A percentile compares a stretch with the other conserved stretches of the same genome.
Evolutionary conservation across 768 basidiomycete genomes (phyloP).

Genomic region (Dentipellis fragilis): DNA sequence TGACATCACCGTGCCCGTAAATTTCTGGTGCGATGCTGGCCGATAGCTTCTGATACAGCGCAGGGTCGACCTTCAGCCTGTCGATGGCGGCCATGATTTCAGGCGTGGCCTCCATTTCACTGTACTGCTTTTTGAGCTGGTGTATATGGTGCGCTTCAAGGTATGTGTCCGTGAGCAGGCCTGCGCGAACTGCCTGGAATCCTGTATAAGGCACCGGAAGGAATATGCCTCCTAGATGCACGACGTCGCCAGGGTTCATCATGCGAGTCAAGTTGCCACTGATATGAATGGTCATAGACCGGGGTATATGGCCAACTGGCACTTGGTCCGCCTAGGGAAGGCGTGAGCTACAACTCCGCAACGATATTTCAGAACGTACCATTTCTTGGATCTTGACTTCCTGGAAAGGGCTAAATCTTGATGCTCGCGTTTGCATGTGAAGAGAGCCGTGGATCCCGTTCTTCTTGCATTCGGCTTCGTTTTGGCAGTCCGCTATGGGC

Average conservation of each 20-base stretch:
- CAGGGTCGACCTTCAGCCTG: constrained; percentile 61
- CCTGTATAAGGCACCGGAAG: constrained; percentile 97
- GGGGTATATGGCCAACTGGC: constrained; percentile 96
- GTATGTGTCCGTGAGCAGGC: constrained; percentile 94
- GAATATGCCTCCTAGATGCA: constrained; percentile 93
- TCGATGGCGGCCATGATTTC: constrained; percentile 64
- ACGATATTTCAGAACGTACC: constrained; percentile 35
- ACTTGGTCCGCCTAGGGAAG: constrained; percentile 88
- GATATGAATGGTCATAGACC: constrained; percentile 96
- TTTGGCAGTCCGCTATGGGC: constrained; percentile 83
- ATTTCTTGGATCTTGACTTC: constrained; percentile 99
- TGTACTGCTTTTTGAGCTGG: constrained; percentile 97
- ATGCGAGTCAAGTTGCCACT: constrained; percentile 81
- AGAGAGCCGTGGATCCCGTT: constrained; percentile 83
- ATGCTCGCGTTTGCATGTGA: constrained; percentile 97
- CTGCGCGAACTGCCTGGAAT: constrained; percentile 93
- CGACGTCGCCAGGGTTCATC: constrained; percentile 93
- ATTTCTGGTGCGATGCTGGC: constrained; percentile 97
- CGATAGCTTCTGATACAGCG: constrained; percentile 82
- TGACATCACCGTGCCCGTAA: constrained; percentile 94
- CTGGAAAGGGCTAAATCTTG: constrained; percentile 95
- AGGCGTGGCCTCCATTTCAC: constrained; percentile 86
- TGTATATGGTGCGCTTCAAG: constrained; percentile 85
- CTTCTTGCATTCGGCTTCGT: constrained; percentile 73
- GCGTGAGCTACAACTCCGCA: not conserved